Conservation (phyloP, 179 eudicot genomes). For the Gypsophila paniculata region DNA sequence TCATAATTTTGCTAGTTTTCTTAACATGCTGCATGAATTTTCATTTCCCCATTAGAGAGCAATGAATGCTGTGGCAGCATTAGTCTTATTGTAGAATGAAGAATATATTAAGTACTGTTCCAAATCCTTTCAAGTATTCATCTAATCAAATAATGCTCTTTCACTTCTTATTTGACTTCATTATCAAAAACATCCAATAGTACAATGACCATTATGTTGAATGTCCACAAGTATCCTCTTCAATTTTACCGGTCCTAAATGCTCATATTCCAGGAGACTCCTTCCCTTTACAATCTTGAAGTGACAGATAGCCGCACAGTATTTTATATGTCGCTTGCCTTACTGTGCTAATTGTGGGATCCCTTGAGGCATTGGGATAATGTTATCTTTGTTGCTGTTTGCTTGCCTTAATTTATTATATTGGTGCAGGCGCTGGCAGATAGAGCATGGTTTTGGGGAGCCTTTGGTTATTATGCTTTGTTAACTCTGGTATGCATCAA, state of each 20-base stretch:
- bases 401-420: conserved; percentile 8
- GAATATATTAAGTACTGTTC: background rate
- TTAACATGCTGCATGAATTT: background rate
- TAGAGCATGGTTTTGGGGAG: conserved; percentile 90
- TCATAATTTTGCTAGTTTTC: background rate
- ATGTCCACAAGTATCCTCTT: background rate
- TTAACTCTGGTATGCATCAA: conserved; percentile 56
- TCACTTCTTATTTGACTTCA: no score
- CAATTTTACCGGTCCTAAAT: background rate
- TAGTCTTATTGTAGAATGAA: background rate
- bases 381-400: background rate
- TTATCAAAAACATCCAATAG: no score
- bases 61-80: background rate
- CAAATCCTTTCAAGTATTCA: background rate
- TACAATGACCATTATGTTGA: no score
- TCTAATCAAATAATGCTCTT: no score
- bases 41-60: background rate
- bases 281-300: conserved; percentile 1
- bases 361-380: background rate
- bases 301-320: background rate
- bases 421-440: conserved; percentile 55
- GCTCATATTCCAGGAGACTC: background rate
- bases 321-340: no score
- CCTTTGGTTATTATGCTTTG: conserved; percentile 76
- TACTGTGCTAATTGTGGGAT: no score